Evolutionary conservation across 495 filamentous ascomycete species (phyloP).

Genomic region (Aspergillus avenaceus): DNA sequence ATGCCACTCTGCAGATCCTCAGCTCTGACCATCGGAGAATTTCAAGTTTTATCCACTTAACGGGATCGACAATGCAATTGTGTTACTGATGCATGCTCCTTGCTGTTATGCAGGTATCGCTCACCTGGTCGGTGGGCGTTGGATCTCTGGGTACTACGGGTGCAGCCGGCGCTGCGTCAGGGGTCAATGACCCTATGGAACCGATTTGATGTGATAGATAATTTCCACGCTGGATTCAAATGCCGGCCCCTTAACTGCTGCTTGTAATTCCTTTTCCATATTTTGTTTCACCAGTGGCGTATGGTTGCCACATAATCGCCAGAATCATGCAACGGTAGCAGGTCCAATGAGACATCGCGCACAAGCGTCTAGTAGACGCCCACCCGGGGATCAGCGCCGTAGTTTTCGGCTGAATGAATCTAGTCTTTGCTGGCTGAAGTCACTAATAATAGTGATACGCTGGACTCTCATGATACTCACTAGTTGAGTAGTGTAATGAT

Average conservation of each 20-base stretch:
- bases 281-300: background rate
- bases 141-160: conserved; percentile 1
- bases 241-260: too few relatives aligned
- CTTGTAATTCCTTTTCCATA: background rate
- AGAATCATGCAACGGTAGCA: background rate
- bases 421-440: background rate
- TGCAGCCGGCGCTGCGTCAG: too few relatives aligned
- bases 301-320: background rate
- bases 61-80: conserved; percentile 14
- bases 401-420: background rate
- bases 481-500: background rate
- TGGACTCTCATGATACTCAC: background rate
- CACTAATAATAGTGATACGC: background rate
- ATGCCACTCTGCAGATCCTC: too few relatives aligned
- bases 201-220: too few relatives aligned
- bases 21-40: too few relatives aligned
- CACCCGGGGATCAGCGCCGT: background rate
- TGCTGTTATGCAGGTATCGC: background rate
- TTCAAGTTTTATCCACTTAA: background rate
- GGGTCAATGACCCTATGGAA: too few relatives aligned
- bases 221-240: too few relatives aligned
- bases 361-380: background rate
- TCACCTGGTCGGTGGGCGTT: conserved; percentile 2
- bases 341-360: background rate
- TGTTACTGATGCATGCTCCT: background rate